Percentiles rank a stretch among this genome's conserved stretches.
These are phyloP conservation scores for Suaeda aralocaspica DNA, from an alignment of 148 eudicot genomes.

Conservation along the genomic window DNA sequence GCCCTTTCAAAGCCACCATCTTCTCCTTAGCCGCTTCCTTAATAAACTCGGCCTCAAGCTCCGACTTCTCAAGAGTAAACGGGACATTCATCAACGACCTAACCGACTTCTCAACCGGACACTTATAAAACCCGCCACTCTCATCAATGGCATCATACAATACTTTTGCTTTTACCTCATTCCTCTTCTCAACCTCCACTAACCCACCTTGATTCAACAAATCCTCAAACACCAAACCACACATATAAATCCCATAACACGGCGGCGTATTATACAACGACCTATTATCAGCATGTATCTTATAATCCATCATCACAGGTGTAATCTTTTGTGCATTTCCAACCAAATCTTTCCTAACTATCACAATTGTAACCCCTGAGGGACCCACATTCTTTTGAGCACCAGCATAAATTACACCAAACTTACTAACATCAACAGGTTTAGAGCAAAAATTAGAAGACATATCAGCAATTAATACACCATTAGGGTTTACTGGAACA, in stretches of 20 bases:
- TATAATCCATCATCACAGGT: slow-evolving; percentile 87
- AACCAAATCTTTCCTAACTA: slow-evolving; percentile 72
- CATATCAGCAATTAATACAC: slow-evolving; percentile 78
- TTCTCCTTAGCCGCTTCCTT: slow-evolving; percentile 91
- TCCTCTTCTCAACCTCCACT: slow-evolving; percentile 83
- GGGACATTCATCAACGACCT: slow-evolving; percentile 99
- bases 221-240: slow-evolving; percentile 95
- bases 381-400: slow-evolving; percentile 98
- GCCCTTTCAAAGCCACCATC: slow-evolving; percentile 96
- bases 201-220: slow-evolving; percentile 84
- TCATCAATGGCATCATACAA: slow-evolving; percentile 75
- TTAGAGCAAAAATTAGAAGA: slow-evolving; percentile 93
- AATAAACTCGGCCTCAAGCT: slow-evolving; percentile 67
- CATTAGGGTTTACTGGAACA: slow-evolving; percentile 25
- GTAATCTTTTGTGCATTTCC: slow-evolving; percentile 68
- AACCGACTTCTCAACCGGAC: slow-evolving; percentile 91
- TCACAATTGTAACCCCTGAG: slow-evolving; percentile 86
- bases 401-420: slow-evolving; percentile 86
- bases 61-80: slow-evolving; percentile 72
- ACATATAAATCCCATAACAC: slow-evolving; percentile 87
- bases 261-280: slow-evolving; percentile 94
- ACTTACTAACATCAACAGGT: slow-evolving; percentile 74
- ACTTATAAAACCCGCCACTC: slow-evolving; percentile 72
- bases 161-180: slow-evolving; percentile 51
- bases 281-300: slow-evolving; percentile 83